phyloP scores from a whole-genome alignment of 2,329 filamentous ascomycete genomes.

The Epichloe hybrida region DNA sequence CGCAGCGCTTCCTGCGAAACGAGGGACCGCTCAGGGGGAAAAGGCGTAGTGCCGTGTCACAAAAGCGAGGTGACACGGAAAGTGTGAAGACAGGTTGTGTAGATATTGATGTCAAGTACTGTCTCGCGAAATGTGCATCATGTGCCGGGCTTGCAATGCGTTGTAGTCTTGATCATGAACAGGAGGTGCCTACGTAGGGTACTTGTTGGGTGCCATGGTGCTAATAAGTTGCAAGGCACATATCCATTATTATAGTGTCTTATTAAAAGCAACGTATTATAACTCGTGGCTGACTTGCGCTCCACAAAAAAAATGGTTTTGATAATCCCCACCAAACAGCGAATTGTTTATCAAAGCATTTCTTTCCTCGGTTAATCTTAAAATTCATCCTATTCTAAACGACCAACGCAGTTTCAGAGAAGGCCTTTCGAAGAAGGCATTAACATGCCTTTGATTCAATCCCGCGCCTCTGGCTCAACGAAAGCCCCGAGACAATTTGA shows the following conservation, averaged over 20 bases:
- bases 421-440: background rate
- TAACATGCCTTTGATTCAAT: conserved; percentile 40
- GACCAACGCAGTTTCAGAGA: background rate
- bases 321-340: background rate
- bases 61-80: no score
- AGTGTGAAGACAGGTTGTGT: no score
- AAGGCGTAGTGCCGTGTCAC: background rate
- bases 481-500: conserved; percentile 66
- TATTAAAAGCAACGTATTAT: background rate
- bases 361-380: background rate
- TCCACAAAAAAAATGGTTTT: conserved; percentile 1
- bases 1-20: background rate
- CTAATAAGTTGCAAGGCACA: no score
- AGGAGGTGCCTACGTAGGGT: no score
- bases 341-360: background rate
- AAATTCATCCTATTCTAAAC: background rate
- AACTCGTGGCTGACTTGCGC: background rate
- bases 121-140: no score
- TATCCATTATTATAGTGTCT: no score
- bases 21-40: background rate
- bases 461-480: conserved; percentile 30
- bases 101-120: no score
- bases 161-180: no score
- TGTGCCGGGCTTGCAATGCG: no score
- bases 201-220: no score